Conservation (phyloP, 176 grass and related monocot genomes). For the Carex scoparia region DNA sequence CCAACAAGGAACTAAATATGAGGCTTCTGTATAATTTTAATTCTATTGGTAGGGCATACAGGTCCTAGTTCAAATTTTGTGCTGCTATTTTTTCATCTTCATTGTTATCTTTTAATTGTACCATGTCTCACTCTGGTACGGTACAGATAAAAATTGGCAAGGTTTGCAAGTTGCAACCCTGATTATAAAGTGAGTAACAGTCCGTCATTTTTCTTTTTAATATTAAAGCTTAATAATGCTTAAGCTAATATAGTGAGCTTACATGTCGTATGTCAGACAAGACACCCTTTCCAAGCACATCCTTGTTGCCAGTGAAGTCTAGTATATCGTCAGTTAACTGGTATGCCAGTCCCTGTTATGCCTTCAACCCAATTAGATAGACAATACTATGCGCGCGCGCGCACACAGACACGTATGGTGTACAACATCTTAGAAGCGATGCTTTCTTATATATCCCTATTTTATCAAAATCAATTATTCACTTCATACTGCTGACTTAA, state of each 20-base stretch:
- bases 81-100: not conserved
- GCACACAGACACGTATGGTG: not conserved
- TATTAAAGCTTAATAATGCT: not conserved
- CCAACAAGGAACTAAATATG: not conserved
- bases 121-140: not conserved
- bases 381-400: not conserved
- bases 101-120: not conserved
- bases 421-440: not conserved
- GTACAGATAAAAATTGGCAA: not conserved
- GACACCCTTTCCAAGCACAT: slow-evolving; percentile 87
- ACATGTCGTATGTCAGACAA: slow-evolving; percentile 92
- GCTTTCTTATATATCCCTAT: not conserved
- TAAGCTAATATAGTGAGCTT: slow-evolving; percentile 28
- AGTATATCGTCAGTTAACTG: slow-evolving; percentile 96
- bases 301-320: slow-evolving; percentile 88
- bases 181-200: not conserved
- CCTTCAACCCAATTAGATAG: slow-evolving; percentile 4
- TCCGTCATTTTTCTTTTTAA: not conserved
- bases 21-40: not conserved
- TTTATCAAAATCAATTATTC: not conserved
- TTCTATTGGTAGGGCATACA: not conserved
- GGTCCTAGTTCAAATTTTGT: not conserved
- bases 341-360: slow-evolving; percentile 80
- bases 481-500: not conserved
- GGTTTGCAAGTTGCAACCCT: not conserved